Evolutionary conservation across 345 rosid genomes (phyloP).

Genomic region (Camelina sativa): DNA sequence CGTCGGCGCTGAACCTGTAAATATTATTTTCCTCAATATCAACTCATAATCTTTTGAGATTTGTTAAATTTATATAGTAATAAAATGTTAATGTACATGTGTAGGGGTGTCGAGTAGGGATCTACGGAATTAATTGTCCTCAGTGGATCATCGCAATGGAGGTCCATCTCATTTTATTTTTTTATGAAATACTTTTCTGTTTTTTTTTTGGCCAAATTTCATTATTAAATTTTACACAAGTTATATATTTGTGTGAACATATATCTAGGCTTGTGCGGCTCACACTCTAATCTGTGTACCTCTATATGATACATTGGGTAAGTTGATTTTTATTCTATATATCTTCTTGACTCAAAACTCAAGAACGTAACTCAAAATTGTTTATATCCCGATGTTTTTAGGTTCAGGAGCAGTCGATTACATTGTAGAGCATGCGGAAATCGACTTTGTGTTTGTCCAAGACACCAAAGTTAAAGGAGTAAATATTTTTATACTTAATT

Average conservation of each 20-base stretch:
- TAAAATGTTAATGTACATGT: constrained; percentile 4
- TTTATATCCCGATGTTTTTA: constrained; percentile 44
- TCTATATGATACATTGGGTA: constrained; percentile 96
- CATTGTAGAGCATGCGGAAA: constrained; percentile 84
- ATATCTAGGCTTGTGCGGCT: constrained; percentile 78
- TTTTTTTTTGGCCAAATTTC: constrained; percentile 2
- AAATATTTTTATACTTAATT: constrained; percentile 20
- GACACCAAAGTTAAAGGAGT: constrained; percentile 79
- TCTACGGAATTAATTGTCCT: constrained; percentile 94
- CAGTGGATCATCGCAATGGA: constrained; percentile 97
- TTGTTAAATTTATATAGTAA: background rate
- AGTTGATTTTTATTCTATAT: background rate
- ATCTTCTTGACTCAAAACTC: background rate
- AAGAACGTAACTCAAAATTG: background rate
- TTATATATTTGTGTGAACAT: constrained; percentile 10
- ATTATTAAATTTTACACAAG: background rate
- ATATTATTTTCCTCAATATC: background rate
- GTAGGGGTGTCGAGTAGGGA: constrained; percentile 85
- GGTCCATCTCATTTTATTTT: constrained; percentile 47
- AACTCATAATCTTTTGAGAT: background rate
- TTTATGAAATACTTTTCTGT: background rate
- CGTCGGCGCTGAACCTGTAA: constrained; percentile 88
- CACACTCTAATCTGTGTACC: constrained; percentile 88
- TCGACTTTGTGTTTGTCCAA: constrained; percentile 81
- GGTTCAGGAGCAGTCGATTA: constrained; percentile 88